Percentiles rank a stretch among this genome's conserved stretches.
Conservation (phyloP, 1,139 yeast genomes). For the Geotrichum europaeum region DNA sequence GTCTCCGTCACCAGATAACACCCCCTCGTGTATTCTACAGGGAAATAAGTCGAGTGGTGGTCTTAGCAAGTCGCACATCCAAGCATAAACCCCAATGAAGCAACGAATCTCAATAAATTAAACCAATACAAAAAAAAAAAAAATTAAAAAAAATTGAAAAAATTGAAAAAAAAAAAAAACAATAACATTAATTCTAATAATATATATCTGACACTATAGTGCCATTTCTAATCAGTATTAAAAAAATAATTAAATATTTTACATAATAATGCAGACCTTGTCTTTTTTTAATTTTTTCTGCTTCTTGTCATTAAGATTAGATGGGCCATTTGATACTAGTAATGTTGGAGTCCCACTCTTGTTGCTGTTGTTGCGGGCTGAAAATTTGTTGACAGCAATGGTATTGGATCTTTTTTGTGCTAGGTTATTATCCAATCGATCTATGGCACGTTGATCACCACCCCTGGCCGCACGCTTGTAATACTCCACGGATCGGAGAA, state of each 20-base stretch:
- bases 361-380: not conserved
- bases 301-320: not conserved
- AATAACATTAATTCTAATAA: not conserved
- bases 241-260: not conserved
- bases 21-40: constrained; percentile 16
- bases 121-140: too few relatives aligned
- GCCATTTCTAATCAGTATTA: not conserved
- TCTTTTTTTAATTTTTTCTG: not conserved
- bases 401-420: not conserved
- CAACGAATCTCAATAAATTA: not conserved
- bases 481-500: constrained; percentile 63
- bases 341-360: not conserved
- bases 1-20: constrained; percentile 8
- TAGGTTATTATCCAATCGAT: constrained; percentile 21
- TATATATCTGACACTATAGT: not conserved
- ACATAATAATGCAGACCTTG: not conserved
- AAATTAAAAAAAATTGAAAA: too few relatives aligned
- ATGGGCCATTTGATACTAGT: not conserved
- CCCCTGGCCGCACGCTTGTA: constrained; percentile 65
- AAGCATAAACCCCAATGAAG: not conserved
- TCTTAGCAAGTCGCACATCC: constrained; percentile 1
- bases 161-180: too few relatives aligned
- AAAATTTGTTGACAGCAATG: not conserved
- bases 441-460: constrained; percentile 61
- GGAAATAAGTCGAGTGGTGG: constrained; percentile 19